Evolutionary conservation across 202 grass and related monocot genomes (phyloP), one percentile per base, ranked within the genome.

Genomic region (Carex arenaria): DNA sequence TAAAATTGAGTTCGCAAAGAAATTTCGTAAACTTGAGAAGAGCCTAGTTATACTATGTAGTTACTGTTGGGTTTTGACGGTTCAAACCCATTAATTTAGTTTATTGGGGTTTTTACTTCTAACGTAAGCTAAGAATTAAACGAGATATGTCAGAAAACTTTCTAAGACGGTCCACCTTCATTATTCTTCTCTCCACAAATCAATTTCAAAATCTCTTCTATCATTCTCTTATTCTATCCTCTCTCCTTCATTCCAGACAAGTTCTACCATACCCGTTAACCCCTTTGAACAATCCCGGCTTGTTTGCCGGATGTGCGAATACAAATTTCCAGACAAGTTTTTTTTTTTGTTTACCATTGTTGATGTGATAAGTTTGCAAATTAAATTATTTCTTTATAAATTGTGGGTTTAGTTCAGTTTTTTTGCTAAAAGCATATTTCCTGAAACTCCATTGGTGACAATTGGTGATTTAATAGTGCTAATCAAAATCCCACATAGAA

Each of bases 271-370:
- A 81, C 67, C 79, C 67, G 28, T 62, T 56, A 67, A 26, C 31
- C 86, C 23, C 47, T 45, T 32, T 67, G 73, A 59, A 19, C 73
- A 78, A 12, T 59, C 73, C 7, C 52, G 53, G 1, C 3, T 72
- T 23, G 18, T 88, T 51, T 77, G 72, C 17, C 87, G n/a, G 32
- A 61, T 36, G 43, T 17, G 30, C 17, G 91, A 95, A 26, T 91
- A 96, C 91, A 90, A 96, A 68, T 99, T 99, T 75, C 91, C 93
- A 7, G 93, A 96, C 67, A 70, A 40, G 6, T 40, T 7, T 59
- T 23, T 2, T 38, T 38, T 70, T 55, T 68, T n/a, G n/a, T n/a
- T n/a, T n/a, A n/a, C n/a, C n/a, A n/a, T n/a, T n/a, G n/a, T n/a
- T n/a, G n/a, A n/a, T n/a, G n/a, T n/a, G n/a, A n/a, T n/a, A n/a